Percentiles rank a stretch among this genome's conserved stretches.
phyloP scores from a whole-genome alignment of 805 yeast species.

The Pichia heedii region DNA sequence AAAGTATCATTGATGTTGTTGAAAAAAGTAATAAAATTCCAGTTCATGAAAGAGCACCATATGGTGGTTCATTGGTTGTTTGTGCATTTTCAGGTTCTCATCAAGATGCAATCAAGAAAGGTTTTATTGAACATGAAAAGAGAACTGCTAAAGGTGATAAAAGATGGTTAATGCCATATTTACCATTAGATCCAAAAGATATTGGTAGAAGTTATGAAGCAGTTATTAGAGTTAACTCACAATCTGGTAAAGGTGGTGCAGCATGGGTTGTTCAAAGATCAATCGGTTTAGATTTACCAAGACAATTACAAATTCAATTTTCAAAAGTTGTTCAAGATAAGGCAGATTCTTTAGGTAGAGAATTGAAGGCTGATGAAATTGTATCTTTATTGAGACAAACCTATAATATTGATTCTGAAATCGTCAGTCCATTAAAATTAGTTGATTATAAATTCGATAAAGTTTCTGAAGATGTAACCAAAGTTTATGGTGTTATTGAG shows the following conservation, averaged over 20 bases:
- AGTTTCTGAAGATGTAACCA: constrained; percentile 32
- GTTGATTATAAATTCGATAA: constrained; percentile 34
- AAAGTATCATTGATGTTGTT: constrained; percentile 55
- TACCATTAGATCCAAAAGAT: constrained; percentile 75
- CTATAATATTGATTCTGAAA: constrained; percentile 40
- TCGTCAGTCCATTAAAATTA: constrained; percentile 27
- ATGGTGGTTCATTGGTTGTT: constrained; percentile 71
- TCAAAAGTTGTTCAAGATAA: constrained; percentile 52
- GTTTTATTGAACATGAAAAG: constrained; percentile 38
- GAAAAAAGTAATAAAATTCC: constrained; percentile 76
- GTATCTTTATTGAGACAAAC: constrained; percentile 43
- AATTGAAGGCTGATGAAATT: constrained; percentile 60
- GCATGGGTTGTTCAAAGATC: constrained; percentile 72
- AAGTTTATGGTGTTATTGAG: constrained; percentile 33
- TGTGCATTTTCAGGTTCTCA: constrained; percentile 64
- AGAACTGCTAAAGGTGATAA: constrained; percentile 40
- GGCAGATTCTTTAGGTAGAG: constrained; percentile 63
- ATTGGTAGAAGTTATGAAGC: constrained; percentile 77
- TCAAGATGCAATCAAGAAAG: constrained; percentile 31
- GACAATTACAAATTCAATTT: constrained; percentile 60
- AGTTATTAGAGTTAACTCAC: constrained; percentile 75
- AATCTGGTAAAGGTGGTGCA: constrained; percentile 85
- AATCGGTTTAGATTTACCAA: constrained; percentile 65
- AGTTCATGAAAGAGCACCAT: constrained; percentile 67
- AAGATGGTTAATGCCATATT: constrained; percentile 64